These are phyloP conservation scores for Fraxinus pennsylvanica DNA, from an alignment of 257 asterid species.

Conservation along the genomic window DNA sequence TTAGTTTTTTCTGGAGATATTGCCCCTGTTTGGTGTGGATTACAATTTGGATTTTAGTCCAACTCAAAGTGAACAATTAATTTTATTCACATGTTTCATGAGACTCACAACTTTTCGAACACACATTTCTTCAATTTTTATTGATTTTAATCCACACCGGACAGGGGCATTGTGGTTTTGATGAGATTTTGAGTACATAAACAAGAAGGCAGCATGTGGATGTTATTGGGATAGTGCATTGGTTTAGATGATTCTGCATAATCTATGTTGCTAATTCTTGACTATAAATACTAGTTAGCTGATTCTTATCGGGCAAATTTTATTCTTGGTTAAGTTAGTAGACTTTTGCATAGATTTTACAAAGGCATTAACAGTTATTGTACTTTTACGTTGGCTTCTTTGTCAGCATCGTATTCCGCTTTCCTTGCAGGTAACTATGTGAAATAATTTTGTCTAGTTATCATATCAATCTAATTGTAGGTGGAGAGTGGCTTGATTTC, in stretches of 20 bases:
- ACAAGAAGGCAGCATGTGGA: background rate
- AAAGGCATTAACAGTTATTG: background rate
- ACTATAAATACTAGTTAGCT: background rate
- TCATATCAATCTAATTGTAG: conserved; percentile 35
- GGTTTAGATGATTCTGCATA: background rate
- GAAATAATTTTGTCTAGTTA: conserved; percentile 18
- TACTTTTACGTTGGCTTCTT: background rate
- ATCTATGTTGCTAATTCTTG: background rate
- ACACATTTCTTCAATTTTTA: no score
- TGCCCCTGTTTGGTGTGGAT: no score
- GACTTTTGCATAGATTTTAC: conserved; percentile 4
- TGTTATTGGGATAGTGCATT: background rate
- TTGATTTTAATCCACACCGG: no score
- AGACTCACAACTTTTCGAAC: no score
- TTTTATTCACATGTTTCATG: no score
- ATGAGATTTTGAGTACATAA: background rate
- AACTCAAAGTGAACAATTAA: no score
- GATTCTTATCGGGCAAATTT: background rate
- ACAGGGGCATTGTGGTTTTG: background rate
- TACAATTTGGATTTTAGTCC: no score
- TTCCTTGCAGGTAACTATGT: conserved; percentile 19
- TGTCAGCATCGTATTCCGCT: conserved; percentile 14
- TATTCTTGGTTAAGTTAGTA: background rate
- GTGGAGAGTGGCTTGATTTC: conserved; percentile 70
- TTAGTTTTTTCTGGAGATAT: no score